Percentiles rank a stretch among this genome's conserved stretches.
Evolutionary conservation across 208 protist genomes (phyloP).

Genomic region (Naegleria fowleri): DNA sequence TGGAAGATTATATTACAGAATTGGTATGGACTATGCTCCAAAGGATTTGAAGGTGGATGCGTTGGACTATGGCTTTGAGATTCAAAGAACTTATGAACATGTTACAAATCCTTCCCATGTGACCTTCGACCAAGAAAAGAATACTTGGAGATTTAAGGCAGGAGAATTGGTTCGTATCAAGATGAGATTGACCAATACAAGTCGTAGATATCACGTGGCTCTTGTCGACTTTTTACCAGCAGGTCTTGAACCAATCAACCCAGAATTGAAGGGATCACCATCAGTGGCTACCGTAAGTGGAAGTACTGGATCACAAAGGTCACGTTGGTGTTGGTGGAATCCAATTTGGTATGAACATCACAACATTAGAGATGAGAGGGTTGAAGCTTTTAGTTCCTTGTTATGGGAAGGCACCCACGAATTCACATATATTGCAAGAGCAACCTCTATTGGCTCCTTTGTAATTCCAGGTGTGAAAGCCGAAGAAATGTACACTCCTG

Average conservation of each 20-base stretch:
- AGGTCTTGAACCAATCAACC: not conserved
- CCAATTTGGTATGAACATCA: slow-evolving; percentile 24
- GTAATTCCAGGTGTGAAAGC: slow-evolving; percentile 5
- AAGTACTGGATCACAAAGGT: not conserved
- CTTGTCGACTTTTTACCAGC: not conserved
- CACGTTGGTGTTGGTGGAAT: not conserved
- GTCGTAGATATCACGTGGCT: slow-evolving; percentile 14
- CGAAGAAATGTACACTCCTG: slow-evolving; percentile 27
- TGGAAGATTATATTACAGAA: slow-evolving; percentile 25
- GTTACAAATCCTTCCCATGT: not conserved
- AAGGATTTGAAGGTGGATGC: not conserved
- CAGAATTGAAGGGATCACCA: not conserved
- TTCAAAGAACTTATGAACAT: slow-evolving; percentile 19
- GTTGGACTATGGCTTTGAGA: not conserved
- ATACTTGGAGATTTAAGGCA: not conserved
- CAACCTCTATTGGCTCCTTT: not conserved
- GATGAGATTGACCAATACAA: not conserved
- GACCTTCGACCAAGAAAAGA: not conserved
- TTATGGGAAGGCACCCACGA: not conserved
- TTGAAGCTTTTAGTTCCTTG: not conserved
- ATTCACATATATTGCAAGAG: not conserved
- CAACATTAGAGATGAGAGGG: slow-evolving; percentile 26
- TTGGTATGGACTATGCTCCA: slow-evolving; percentile 17
- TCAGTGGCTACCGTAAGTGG: not conserved
- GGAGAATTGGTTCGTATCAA: not conserved